Evolutionary conservation across 129 eudicot genomes (phyloP).

Genomic region (carrot (Daucus carota)): DH1_v3.0 NC_030386.2:9352001-9352500

Average conservation of each 20-base stretch:
- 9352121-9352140: constrained; percentile 84
- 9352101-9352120: constrained; percentile 90
- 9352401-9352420: constrained; percentile 90
- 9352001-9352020: constrained; percentile 85
- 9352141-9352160: constrained; percentile 82
- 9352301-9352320: constrained; percentile 77
- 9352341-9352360: constrained; percentile 71
- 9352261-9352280: constrained; percentile 67
- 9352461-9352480: background rate
- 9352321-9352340: constrained; percentile 65
- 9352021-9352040: constrained; percentile 80
- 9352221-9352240: constrained; percentile 71
- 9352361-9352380: constrained; percentile 70
- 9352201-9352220: constrained; percentile 83
- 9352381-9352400: constrained; percentile 77
- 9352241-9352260: constrained; percentile 68
- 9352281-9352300: constrained; percentile 95
- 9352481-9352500: background rate
- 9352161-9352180: constrained; percentile 97
- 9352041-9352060: constrained; percentile 93
- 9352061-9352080: constrained; percentile 78
- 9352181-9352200: constrained; percentile 90
- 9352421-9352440: constrained; percentile 18
- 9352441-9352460: background rate
- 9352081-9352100: constrained; percentile 88